Percentiles rank a stretch among this genome's conserved stretches.
These are phyloP conservation scores for Aureobasidium mangrovei DNA, from an alignment of 2,329 filamentous ascomycete genomes.

Conservation along the genomic window DNA sequence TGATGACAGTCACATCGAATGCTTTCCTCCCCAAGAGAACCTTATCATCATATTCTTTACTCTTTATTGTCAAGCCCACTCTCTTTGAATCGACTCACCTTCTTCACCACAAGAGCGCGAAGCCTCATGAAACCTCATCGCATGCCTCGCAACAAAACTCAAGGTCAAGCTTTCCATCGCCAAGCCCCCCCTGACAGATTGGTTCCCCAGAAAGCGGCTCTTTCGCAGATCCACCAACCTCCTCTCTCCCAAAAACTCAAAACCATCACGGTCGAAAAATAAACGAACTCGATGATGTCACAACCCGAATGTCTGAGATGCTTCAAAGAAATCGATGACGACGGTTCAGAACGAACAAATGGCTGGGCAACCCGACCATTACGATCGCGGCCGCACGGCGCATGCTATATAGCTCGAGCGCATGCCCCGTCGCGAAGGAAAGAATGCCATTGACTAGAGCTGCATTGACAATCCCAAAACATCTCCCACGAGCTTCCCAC, in stretches of 20 bases:
- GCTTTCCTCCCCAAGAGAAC: no score
- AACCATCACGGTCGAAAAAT: conserved; percentile 2
- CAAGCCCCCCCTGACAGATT: background rate
- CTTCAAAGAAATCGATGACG: conserved; percentile 8
- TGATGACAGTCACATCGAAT: no score
- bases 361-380: background rate
- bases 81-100: no score
- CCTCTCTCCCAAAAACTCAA: background rate
- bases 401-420: background rate
- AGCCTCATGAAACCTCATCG: no score
- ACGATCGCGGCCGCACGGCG: background rate
- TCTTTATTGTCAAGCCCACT: no score
- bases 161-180: conserved; percentile 4
- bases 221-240: conserved; percentile 4
- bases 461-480: background rate
- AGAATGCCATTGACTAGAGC: conserved; percentile 3
- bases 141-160: no score
- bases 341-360: background rate
- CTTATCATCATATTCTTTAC: no score
- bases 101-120: no score
- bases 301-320: background rate
- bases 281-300: background rate
- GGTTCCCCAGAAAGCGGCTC: background rate
- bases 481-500: background rate
- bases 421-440: no score